These are phyloP conservation scores for Melastoma malabathricum DNA, from an alignment of 345 rosid species.

Conservation along the genomic window DNA sequence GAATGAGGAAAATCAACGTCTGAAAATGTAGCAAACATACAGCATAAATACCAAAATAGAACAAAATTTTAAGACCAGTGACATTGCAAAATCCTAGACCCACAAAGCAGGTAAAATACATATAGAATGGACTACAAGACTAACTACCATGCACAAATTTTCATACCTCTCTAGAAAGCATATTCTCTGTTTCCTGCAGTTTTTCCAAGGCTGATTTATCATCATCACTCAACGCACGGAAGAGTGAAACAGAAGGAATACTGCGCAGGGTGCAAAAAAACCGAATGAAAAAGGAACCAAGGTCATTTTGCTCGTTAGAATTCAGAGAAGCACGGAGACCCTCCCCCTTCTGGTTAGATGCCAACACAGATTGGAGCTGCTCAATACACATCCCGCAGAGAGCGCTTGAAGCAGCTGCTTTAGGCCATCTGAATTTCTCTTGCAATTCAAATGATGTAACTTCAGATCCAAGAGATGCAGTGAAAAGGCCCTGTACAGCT, in stretches of 20 bases:
- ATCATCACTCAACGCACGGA: slow-evolving; percentile 56
- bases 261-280: slow-evolving; percentile 72
- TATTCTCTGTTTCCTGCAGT: slow-evolving; percentile 59
- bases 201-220: slow-evolving; percentile 63
- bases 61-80: too few species aligned
- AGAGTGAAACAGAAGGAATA: slow-evolving; percentile 92
- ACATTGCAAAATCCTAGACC: too few species aligned
- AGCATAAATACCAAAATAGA: too few species aligned
- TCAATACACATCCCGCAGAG: slow-evolving; percentile 81
- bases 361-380: slow-evolving; percentile 72
- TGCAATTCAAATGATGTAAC: slow-evolving; percentile 92
- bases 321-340: slow-evolving; percentile 22
- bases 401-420: slow-evolving; percentile 51
- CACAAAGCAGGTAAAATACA: neutral
- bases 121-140: neutral
- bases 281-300: slow-evolving; percentile 66
- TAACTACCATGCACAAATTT: neutral
- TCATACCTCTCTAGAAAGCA: slow-evolving; percentile 60
- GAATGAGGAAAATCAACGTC: too few species aligned
- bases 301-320: slow-evolving; percentile 52
- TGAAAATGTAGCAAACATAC: too few species aligned
- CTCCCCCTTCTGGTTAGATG: slow-evolving; percentile 64
- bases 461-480: slow-evolving; percentile 88
- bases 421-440: slow-evolving; percentile 97
- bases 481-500: slow-evolving; percentile 86